Percentiles rank a stretch among this genome's conserved stretches.
Evolutionary conservation across 192 early-diverging fungal genomes (phyloP).

Genomic region (Gaertneriomyces sp.): DNA sequence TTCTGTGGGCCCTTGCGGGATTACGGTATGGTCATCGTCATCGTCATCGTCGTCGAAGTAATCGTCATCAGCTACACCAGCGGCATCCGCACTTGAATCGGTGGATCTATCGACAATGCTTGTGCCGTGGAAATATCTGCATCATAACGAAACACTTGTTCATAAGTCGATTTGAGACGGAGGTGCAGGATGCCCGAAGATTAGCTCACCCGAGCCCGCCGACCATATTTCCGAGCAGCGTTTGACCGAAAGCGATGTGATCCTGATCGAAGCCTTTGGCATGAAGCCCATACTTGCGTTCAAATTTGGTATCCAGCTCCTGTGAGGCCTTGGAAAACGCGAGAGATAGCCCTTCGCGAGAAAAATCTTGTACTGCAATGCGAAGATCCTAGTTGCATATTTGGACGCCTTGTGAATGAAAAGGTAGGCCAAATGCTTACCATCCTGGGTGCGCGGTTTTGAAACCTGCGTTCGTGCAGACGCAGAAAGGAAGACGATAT

Average conservation of each 20-base stretch:
- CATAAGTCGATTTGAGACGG: not conserved
- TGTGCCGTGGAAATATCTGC: slow-evolving; percentile 70
- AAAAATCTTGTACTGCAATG: not conserved
- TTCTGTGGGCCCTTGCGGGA: slow-evolving; percentile 45
- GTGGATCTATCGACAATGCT: slow-evolving; percentile 65
- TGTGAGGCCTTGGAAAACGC: slow-evolving; percentile 10
- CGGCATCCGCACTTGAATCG: slow-evolving; percentile 61
- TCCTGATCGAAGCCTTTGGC: slow-evolving; percentile 59
- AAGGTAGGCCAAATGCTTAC: not conserved
- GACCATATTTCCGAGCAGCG: slow-evolving; percentile 74
- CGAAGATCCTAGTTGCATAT: too few relatives aligned
- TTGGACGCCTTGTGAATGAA: too few relatives aligned
- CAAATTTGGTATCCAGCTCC: slow-evolving; percentile 71
- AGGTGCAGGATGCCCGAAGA: not conserved
- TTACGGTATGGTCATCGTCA: not conserved
- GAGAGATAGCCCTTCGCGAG: slow-evolving; percentile 15
- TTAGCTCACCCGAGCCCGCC: slow-evolving; percentile 77
- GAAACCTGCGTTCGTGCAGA: slow-evolving; percentile 17
- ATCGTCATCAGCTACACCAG: slow-evolving; percentile 56
- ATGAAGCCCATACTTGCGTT: slow-evolving; percentile 62
- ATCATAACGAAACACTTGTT: not conserved
- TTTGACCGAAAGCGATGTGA: slow-evolving; percentile 69
- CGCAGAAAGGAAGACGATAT: slow-evolving; percentile 50
- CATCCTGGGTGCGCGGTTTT: slow-evolving; percentile 1
- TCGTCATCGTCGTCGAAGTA: slow-evolving; percentile 35